These are phyloP conservation scores for Mimosa bimucronata DNA, from an alignment of 306 rosid species.

Conservation along the genomic window DNA sequence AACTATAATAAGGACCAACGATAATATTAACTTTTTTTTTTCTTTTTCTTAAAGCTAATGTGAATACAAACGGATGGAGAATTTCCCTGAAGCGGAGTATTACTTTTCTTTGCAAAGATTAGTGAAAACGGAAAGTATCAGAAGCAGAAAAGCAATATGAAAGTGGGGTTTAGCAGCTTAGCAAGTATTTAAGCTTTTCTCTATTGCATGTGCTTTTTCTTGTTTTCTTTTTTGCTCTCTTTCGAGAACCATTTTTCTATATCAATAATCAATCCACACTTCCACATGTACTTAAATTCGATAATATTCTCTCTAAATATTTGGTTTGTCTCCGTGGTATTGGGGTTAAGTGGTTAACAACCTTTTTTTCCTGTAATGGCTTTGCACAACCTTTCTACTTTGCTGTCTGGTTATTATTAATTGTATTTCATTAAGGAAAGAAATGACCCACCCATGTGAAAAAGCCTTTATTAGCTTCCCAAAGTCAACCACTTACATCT, in stretches of 20 bases:
- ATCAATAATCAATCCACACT: slow-evolving; percentile 1
- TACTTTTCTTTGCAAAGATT: slow-evolving; percentile 17
- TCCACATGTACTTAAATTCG: neutral
- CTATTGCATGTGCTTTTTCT: slow-evolving; percentile 7
- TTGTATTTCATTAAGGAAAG: slow-evolving; percentile 6
- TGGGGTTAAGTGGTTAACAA: neutral
- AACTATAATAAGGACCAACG: too few species aligned
- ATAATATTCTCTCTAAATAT: neutral
- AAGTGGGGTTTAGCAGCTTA: neutral
- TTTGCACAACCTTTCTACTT: slow-evolving; percentile 17
- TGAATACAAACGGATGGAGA: neutral
- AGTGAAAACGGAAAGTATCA: neutral
- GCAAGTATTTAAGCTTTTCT: neutral
- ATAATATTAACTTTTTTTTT: too few species aligned
- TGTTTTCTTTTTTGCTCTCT: neutral
- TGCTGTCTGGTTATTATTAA: slow-evolving; percentile 9
- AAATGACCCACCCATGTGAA: slow-evolving; percentile 32
- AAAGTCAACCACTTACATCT: slow-evolving; percentile 34
- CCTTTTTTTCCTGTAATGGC: slow-evolving; percentile 30
- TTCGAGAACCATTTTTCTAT: neutral
- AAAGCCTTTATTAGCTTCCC: neutral
- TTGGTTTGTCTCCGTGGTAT: neutral
- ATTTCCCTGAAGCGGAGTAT: slow-evolving; percentile 29
- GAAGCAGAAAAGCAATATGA: neutral
- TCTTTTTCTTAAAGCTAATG: neutral